Percentiles rank a stretch among this genome's conserved stretches.
phyloP scores from a whole-genome alignment of 2,329 filamentous ascomycete genomes.

The Trichoderma hamatum region DNA sequence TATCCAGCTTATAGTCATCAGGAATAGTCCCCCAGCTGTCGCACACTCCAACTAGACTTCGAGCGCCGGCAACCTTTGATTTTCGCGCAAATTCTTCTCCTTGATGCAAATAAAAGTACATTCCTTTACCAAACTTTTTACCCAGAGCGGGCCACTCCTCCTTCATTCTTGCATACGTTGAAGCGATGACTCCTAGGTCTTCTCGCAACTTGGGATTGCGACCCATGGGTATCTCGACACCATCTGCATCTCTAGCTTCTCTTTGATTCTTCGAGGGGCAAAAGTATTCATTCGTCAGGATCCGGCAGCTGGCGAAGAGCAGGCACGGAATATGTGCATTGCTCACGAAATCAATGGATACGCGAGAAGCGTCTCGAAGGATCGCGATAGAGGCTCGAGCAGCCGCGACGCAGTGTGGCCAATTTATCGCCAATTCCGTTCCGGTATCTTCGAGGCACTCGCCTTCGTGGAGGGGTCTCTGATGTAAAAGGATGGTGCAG shows the following conservation, averaged over 20 bases:
- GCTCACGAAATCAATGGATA: slow-evolving; percentile 26
- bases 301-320: slow-evolving; percentile 30
- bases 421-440: slow-evolving; percentile 29
- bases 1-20: slow-evolving; percentile 17
- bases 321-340: slow-evolving; percentile 31
- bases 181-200: slow-evolving; percentile 32
- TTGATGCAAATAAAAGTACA: slow-evolving; percentile 30
- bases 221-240: neutral
- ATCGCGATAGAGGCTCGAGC: slow-evolving; percentile 29
- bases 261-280: slow-evolving; percentile 18
- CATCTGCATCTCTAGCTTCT: neutral
- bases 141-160: slow-evolving; percentile 29
- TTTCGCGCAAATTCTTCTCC: slow-evolving; percentile 24
- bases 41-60: slow-evolving; percentile 30
- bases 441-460: slow-evolving; percentile 18
- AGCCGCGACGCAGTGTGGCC: slow-evolving; percentile 33
- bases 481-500: slow-evolving; percentile 32
- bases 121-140: slow-evolving; percentile 32
- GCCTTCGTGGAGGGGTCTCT: slow-evolving; percentile 28
- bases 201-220: slow-evolving; percentile 29
- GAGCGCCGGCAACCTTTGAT: slow-evolving; percentile 29
- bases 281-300: slow-evolving; percentile 32
- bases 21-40: slow-evolving; percentile 30
- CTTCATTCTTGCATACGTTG: slow-evolving; percentile 28
- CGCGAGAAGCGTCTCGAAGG: slow-evolving; percentile 31